phyloP scores from a whole-genome alignment of 192 early-diverging fungal species.

The Coemansia sp. region DNA sequence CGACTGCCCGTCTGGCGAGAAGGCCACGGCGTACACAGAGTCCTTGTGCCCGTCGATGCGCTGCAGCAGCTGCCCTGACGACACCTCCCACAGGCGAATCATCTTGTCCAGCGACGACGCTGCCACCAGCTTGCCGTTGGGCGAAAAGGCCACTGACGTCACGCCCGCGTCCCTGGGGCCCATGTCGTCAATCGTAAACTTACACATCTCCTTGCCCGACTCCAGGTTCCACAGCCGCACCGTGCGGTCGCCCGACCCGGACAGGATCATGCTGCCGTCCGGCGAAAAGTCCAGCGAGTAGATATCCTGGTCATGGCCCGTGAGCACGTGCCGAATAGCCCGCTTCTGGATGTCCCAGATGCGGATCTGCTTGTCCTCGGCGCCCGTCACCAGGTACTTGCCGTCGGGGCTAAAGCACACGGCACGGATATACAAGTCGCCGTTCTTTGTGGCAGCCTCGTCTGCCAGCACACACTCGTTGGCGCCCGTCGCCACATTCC shows the following conservation, averaged over 20 bases:
- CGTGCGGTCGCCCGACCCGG: conserved; percentile 82
- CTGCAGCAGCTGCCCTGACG: conserved; percentile 68
- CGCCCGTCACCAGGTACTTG: conserved; percentile 87
- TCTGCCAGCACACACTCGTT: conserved; percentile 78
- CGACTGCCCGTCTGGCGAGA: conserved; percentile 86
- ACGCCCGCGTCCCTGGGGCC: conserved; percentile 89
- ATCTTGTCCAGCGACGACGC: conserved; percentile 91
- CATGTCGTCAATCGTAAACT: conserved; percentile 75
- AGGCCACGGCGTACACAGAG: conserved; percentile 93
- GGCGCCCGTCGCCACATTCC: conserved; percentile 74
- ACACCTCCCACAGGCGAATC: conserved; percentile 88
- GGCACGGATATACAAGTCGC: conserved; percentile 93
- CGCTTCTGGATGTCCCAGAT: conserved; percentile 69
- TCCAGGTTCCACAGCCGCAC: conserved; percentile 87
- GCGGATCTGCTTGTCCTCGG: conserved; percentile 93
- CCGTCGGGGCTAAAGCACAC: conserved; percentile 95
- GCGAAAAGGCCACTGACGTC: conserved; percentile 91
- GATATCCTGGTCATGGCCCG: conserved; percentile 94
- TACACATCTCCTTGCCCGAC: conserved; percentile 67
- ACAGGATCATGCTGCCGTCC: conserved; percentile 86
- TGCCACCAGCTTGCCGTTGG: conserved; percentile 81
- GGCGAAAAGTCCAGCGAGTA: conserved; percentile 92
- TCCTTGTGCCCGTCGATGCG: conserved; percentile 93
- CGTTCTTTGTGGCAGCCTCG: conserved; percentile 68
- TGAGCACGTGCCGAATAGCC: conserved; percentile 64